Percentiles rank a stretch among this genome's conserved stretches.
These are phyloP conservation scores for Solanum chmielewskii DNA, from an alignment of 257 asterid species.

Conservation along the genomic window DNA sequence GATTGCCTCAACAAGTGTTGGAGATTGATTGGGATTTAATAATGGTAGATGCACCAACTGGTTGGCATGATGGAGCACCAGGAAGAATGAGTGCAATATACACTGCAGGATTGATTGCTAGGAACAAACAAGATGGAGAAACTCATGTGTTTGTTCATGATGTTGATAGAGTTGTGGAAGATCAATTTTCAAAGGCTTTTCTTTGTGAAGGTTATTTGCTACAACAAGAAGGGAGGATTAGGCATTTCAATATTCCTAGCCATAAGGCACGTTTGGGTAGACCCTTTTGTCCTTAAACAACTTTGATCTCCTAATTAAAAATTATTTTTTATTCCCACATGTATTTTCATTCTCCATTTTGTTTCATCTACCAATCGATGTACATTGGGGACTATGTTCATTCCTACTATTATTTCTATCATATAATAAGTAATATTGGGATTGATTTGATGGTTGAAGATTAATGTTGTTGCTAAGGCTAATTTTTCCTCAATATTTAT, in stretches of 20 bases:
- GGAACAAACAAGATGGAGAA: slow-evolving; percentile 57
- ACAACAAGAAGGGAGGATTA: slow-evolving; percentile 58
- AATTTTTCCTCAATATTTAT: not conserved
- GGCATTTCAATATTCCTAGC: slow-evolving; percentile 73
- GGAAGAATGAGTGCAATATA: slow-evolving; percentile 86
- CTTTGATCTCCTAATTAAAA: not conserved
- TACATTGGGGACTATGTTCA: not conserved
- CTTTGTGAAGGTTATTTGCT: slow-evolving; percentile 63
- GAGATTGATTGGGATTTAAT: slow-evolving; percentile 79
- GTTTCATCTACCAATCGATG: not conserved
- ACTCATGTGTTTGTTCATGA: slow-evolving; percentile 88
- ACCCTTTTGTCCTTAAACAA: slow-evolving; percentile 57
- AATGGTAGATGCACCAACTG: slow-evolving; percentile 94
- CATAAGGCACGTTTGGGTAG: slow-evolving; percentile 39
- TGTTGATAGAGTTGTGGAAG: slow-evolving; percentile 68
- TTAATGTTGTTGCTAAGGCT: not conserved
- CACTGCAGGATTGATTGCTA: slow-evolving; percentile 74
- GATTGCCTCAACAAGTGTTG: slow-evolving; percentile 45
- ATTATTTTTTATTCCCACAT: not conserved
- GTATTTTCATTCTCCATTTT: not conserved
- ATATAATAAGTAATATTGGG: not conserved
- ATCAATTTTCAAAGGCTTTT: slow-evolving; percentile 60
- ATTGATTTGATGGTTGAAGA: not conserved
- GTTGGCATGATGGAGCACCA: slow-evolving; percentile 68
- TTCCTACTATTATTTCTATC: not conserved